Evolutionary conservation across 208 protist genomes (phyloP), one percentile per base, ranked within the genome.

Genomic region (Naegleria lovaniensis): DNA sequence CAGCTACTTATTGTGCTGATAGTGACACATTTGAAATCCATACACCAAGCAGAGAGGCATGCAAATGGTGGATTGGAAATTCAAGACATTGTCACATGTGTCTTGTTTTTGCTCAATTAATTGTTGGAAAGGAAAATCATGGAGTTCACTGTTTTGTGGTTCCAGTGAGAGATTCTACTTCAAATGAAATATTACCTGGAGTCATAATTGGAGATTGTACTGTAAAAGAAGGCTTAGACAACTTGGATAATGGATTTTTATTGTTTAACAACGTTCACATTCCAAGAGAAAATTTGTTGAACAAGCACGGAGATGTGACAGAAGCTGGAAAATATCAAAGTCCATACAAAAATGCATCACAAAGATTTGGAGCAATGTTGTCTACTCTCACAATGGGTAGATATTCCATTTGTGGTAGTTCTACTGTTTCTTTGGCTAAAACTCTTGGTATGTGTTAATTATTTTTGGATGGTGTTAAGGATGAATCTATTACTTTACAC

Each of bases 1-100:
- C n/a, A 0, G 92, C 93, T 6, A 59, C 48, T 22, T 94, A 92
- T 52, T 93, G 94, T 85, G 36, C 76, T 9, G 52, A 83, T 38
- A 58, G 87, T 19, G 19, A 88, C 6, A 36, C 9, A 55, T 93
- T 93, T 55, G 52, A 91, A 13, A 55, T 93, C 29, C 38, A 91
- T 58, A 90, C 86, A 19, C 92, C 92, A 33, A 86, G 9, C 7
- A 85, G 91, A 43, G 41, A 41, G 11, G 29, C 88, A 29, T 36
- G 19, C 15, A 93, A 93, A 83, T 93, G 40, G 38, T 93, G 92
- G 92, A 76, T 91, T 51, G 89, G 89, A 79, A 76, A 91, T 89
- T 58, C 91, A 36, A 85, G 19, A 59, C 75, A 89, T 85, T 86
- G 67, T 79, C 67, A 79, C n/a, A 58, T n/a, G 40, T 39, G 36